phyloP scores from a whole-genome alignment of 306 rosid genomes.

The Parietaria judaica region DNA sequence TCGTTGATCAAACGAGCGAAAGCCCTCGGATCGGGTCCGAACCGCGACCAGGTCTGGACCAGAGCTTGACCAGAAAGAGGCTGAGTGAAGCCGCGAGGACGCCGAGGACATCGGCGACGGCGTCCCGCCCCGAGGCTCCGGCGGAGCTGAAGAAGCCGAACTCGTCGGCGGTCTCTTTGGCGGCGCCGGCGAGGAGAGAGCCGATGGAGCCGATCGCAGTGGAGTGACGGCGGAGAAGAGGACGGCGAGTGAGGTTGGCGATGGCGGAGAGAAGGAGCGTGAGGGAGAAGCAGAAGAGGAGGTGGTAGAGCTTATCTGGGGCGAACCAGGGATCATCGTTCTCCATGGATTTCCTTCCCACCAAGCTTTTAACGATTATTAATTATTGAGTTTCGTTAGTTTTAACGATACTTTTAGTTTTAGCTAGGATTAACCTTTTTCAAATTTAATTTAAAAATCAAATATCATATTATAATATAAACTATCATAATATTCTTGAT shows the following conservation, averaged over 20 bases:
- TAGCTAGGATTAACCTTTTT: too few relatives aligned
- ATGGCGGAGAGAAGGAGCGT: slow-evolving; percentile 46
- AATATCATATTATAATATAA: too few relatives aligned
- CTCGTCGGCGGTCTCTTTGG: slow-evolving; percentile 74
- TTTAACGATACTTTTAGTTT: too few relatives aligned
- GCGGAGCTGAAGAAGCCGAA: slow-evolving; percentile 61
- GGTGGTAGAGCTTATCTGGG: slow-evolving; percentile 51
- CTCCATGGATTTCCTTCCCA: slow-evolving; percentile 21
- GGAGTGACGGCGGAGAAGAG: slow-evolving; percentile 59
- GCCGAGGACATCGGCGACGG: slow-evolving; percentile 54
- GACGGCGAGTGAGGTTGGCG: slow-evolving; percentile 25
- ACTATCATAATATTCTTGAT: too few relatives aligned
- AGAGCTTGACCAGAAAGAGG: slow-evolving; percentile 26
- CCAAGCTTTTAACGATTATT: too few relatives aligned
- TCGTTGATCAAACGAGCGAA: slow-evolving; percentile 36
- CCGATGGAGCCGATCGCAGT: slow-evolving; percentile 31
- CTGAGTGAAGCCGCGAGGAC: slow-evolving; percentile 38
- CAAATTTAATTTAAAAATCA: too few relatives aligned
- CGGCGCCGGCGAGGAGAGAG: slow-evolving; percentile 70
- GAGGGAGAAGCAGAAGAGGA: slow-evolving; percentile 46
- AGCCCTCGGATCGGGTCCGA: slow-evolving; percentile 22
- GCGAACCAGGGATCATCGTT: slow-evolving; percentile 46
- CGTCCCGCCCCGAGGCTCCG: slow-evolving; percentile 65
- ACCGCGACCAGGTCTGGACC: slow-evolving; percentile 12
- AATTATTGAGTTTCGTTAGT: too few relatives aligned